Percentiles rank a stretch among this genome's conserved stretches.
phyloP scores from a whole-genome alignment of 2,329 filamentous ascomycete genomes.

The Neocatenulostroma microsporum region DNA sequence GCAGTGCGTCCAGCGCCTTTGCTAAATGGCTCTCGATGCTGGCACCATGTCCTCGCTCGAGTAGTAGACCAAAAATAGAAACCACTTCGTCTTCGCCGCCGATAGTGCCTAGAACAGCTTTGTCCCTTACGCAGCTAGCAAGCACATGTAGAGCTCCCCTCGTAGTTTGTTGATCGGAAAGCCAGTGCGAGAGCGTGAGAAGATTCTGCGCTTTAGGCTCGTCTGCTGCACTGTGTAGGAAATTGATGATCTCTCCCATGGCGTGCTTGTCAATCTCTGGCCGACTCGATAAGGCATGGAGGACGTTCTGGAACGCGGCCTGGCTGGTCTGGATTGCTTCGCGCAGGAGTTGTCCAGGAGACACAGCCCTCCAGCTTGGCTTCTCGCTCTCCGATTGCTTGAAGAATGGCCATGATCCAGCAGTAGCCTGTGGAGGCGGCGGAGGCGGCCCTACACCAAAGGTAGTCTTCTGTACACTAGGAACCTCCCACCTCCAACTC shows the following conservation, averaged over 20 bases:
- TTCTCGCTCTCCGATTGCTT: no score
- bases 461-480: constrained; percentile 1
- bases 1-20: constrained; percentile 10
- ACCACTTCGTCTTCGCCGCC: constrained; percentile 5
- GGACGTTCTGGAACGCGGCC: constrained; percentile 15
- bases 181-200: constrained; percentile 16
- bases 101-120: constrained; percentile 16
- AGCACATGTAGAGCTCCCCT: constrained; percentile 1
- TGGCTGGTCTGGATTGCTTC: constrained; percentile 12
- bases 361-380: no score
- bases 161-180: constrained; percentile 4
- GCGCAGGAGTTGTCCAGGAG: no score
- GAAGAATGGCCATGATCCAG: neutral
- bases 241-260: constrained; percentile 13
- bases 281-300: constrained; percentile 5
- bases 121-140: constrained; percentile 11
- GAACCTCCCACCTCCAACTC: constrained; percentile 21
- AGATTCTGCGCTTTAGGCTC: constrained; percentile 21
- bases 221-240: constrained; percentile 19
- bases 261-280: constrained; percentile 1
- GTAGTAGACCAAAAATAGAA: constrained; percentile 3
- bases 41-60: neutral
- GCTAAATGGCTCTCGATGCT: neutral
- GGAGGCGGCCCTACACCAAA: constrained; percentile 1
- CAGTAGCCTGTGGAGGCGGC: neutral